Evolutionary conservation across 805 yeast genomes (phyloP), one percentile per base, ranked within the genome.

Genomic region (Candida sonorensis): DNA sequence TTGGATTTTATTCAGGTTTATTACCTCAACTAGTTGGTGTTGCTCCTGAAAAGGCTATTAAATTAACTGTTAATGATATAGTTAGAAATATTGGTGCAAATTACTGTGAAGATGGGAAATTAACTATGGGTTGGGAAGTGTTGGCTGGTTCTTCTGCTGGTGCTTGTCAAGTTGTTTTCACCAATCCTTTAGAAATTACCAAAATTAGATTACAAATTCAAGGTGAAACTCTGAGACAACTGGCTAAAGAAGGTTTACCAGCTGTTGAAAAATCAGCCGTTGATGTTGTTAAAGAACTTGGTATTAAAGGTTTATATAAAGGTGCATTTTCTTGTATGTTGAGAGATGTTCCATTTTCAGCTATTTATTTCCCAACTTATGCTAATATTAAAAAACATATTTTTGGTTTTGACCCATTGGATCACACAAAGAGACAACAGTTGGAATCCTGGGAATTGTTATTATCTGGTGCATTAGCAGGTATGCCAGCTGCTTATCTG

Each of bases 31-130:
- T 90, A 50, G 76, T 92, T 30, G 98, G 98, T 45, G 97, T 90
- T 31, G 97, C 97, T 0, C 98, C 98, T 2, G 98, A 90, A 58
- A 90, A 90, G 66, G 97, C 97, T 27, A 90, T 90, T 51, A 90
- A 90, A 62, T 73, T 90, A 44, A 88, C 97, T 0, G 94, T 90
- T 24, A 90, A 90, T 60, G 98, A 90, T 55, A 64, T 83, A 35
- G 78, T 87, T 36, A 74, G 97, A 49, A 77, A 78, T 18, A 67
- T 75, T 34, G 77, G 90, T 41, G 69, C 84, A 23, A 53, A 55
- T 14, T 57, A 67, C 62, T 62, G 69, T 28, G 49, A 62, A 16
- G 62, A 67, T 10, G 78, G 77, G 34, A 54, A 65, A 20, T 63
- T 77, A 30, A 57, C 74, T 3, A 43, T 72, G 44, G 55, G 61